Conservation (phyloP, 2,329 filamentous ascomycete species). For the Daldinia sp. region DNA sequence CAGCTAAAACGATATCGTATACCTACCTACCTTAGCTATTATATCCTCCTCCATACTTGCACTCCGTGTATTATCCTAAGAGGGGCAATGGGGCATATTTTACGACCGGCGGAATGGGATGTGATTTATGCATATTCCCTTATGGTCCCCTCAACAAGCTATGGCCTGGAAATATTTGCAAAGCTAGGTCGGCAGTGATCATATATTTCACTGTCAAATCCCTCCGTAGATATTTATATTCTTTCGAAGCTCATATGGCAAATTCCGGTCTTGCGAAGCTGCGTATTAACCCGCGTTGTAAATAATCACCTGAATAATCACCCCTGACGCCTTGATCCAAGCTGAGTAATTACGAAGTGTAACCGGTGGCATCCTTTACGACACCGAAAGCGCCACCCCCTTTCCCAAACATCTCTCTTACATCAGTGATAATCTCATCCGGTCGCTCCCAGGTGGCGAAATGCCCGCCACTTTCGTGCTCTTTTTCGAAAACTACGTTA, state of each 20-base stretch:
- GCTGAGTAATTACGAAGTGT: slow-evolving; percentile 29
- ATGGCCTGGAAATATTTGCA: too few relatives aligned
- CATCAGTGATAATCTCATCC: slow-evolving; percentile 59
- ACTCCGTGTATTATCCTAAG: too few relatives aligned
- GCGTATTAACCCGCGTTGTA: too few relatives aligned
- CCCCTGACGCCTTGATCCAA: background rate
- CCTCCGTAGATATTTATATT: too few relatives aligned
- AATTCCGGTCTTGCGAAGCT: background rate
- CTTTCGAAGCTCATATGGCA: too few relatives aligned
- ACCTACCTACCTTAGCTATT: too few relatives aligned
- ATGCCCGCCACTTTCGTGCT: slow-evolving; percentile 63
- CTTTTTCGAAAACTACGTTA: slow-evolving; percentile 64
- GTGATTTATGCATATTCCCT: too few relatives aligned
- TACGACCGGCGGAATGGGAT: too few relatives aligned
- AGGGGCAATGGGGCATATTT: background rate
- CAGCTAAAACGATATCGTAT: background rate
- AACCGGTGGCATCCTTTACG: slow-evolving; percentile 43
- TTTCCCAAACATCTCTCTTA: slow-evolving; percentile 66
- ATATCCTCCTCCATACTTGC: too few relatives aligned
- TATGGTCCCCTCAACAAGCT: too few relatives aligned
- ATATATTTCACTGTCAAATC: too few relatives aligned
- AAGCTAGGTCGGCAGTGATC: too few relatives aligned
- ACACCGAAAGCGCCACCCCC: slow-evolving; percentile 55
- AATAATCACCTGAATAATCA: background rate
- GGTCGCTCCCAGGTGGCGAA: slow-evolving; percentile 69